Conservation (phyloP, 768 basidiomycete species). For the Suillus weaverae region DNA sequence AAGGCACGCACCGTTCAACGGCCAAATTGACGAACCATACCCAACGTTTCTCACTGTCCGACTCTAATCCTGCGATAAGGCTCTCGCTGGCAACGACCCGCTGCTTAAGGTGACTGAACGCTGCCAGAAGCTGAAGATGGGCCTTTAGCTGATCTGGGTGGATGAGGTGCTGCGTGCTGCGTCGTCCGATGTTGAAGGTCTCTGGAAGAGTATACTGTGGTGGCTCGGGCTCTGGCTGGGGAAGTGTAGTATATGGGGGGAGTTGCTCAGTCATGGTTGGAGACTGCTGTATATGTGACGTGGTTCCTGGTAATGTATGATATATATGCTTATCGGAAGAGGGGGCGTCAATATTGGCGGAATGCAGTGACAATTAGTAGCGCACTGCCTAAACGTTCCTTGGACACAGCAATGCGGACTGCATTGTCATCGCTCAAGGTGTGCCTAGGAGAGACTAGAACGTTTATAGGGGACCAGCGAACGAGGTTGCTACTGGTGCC, state of each 20-base stretch:
- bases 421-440: too few relatives aligned
- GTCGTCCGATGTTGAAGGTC: constrained; percentile 15
- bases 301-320: not conserved
- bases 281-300: not conserved
- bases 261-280: constrained; percentile 57
- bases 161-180: constrained; percentile 16
- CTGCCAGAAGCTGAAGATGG: constrained; percentile 30
- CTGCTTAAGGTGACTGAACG: constrained; percentile 25
- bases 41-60: constrained; percentile 35
- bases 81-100: constrained; percentile 20
- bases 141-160: constrained; percentile 27
- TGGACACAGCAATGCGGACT: too few relatives aligned
- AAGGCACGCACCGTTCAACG: constrained; percentile 32
- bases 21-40: constrained; percentile 39
- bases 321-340: not conserved
- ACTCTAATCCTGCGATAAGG: constrained; percentile 17
- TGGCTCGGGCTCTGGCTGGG: constrained; percentile 21
- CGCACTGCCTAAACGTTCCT: not conserved
- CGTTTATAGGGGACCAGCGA: too few relatives aligned
- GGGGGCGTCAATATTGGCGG: not conserved
- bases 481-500: too few relatives aligned
- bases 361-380: not conserved
- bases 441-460: too few relatives aligned
- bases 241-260: constrained; percentile 62
- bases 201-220: constrained; percentile 17